Conservation (phyloP, 2,329 filamentous ascomycete species). For the Botrytis cinerea region DNA sequence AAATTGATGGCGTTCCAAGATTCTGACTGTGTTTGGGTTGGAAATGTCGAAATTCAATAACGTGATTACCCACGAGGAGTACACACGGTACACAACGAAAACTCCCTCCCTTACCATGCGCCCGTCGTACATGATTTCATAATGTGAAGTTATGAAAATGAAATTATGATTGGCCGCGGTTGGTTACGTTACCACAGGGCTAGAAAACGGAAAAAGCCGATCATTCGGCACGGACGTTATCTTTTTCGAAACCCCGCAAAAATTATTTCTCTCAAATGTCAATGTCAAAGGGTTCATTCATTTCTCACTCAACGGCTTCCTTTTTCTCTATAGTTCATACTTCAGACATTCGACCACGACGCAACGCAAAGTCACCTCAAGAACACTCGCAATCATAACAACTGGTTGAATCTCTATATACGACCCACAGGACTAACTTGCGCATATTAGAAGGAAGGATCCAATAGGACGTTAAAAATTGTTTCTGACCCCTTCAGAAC, state of each 20-base stretch:
- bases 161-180: neutral
- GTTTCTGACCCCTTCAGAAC: neutral
- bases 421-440: neutral
- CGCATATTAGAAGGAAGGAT: neutral
- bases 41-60: neutral
- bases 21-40: neutral
- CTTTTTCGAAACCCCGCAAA: constrained; percentile 18
- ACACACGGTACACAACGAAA: neutral
- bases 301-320: neutral
- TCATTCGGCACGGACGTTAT: constrained; percentile 9
- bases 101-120: neutral
- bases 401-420: neutral
- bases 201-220: constrained; percentile 2
- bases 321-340: neutral
- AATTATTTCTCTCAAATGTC: constrained; percentile 18
- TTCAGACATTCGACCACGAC: neutral
- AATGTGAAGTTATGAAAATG: neutral
- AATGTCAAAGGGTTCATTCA: neutral
- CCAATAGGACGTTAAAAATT: neutral
- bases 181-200: neutral
- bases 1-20: constrained; percentile 12
- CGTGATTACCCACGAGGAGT: neutral
- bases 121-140: neutral
- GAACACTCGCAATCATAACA: neutral
- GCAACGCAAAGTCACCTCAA: neutral